Evolutionary conservation across 1,284 basidiomycete genomes (phyloP).

Genomic region (Leccinum griseonigrum): DNA sequence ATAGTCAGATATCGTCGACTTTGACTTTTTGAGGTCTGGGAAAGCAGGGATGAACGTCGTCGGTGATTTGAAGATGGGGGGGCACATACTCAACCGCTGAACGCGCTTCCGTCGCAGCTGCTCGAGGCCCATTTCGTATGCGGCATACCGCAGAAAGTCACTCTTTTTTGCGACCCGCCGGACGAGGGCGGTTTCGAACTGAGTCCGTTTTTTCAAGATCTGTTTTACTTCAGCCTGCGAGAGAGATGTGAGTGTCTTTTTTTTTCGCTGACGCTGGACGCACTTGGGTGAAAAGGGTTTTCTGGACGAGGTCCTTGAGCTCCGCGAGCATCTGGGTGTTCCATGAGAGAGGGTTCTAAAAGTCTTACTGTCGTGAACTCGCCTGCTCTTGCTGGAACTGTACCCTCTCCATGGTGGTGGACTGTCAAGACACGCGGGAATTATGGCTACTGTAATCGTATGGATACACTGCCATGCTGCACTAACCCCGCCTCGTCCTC

Average conservation of each 20-base stretch:
- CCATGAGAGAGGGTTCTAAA: constrained; percentile 15
- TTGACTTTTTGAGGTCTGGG: constrained; percentile 49
- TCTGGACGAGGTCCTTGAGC: constrained; percentile 91
- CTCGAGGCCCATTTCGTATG: constrained; percentile 91
- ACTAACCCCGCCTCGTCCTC: neutral
- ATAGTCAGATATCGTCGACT: constrained; percentile 75
- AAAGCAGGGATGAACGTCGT: neutral
- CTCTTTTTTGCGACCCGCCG: constrained; percentile 81
- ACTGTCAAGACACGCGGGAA: neutral
- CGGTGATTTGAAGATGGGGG: neutral
- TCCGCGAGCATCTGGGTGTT: constrained; percentile 82
- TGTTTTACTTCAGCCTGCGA: constrained; percentile 64
- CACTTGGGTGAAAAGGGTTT: constrained; percentile 84
- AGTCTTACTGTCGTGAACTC: constrained; percentile 11
- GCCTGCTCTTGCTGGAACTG: constrained; percentile 93
- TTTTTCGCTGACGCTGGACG: constrained; percentile 22
- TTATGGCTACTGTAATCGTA: neutral
- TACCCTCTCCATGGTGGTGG: constrained; percentile 79
- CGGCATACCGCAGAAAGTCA: constrained; percentile 89
- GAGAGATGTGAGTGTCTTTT: constrained; percentile 1
- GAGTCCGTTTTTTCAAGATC: constrained; percentile 84
- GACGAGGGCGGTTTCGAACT: constrained; percentile 82
- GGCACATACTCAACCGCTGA: constrained; percentile 67
- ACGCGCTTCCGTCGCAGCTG: constrained; percentile 73
- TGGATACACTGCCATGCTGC: neutral